These are phyloP conservation scores for Tardiomyces depauwii DNA, from an alignment of 1,139 yeast species.

Conservation along the genomic window DNA sequence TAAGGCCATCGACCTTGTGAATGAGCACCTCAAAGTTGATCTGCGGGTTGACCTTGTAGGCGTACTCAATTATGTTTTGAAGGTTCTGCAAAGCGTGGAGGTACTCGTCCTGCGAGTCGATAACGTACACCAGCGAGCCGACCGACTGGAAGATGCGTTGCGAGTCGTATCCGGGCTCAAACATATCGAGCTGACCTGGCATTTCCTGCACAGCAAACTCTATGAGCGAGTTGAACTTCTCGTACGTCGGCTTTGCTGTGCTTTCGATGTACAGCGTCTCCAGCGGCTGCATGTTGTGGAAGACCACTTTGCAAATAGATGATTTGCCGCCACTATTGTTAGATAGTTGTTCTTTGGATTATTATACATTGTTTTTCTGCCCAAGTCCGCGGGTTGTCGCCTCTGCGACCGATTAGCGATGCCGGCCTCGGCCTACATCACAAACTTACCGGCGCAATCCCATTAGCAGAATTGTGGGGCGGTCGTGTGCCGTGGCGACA, in stretches of 20 bases:
- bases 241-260: slow-evolving; percentile 72
- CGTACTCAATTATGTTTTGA: slow-evolving; percentile 81
- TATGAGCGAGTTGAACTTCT: slow-evolving; percentile 47
- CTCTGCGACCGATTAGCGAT: too few relatives aligned
- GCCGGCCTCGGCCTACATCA: too few relatives aligned
- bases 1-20: slow-evolving; percentile 89
- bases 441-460: slow-evolving; percentile 52
- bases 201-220: slow-evolving; percentile 90
- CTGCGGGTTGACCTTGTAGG: slow-evolving; percentile 72
- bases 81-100: slow-evolving; percentile 81
- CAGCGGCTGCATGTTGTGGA: slow-evolving; percentile 92
- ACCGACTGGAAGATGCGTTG: slow-evolving; percentile 68
- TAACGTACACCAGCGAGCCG: slow-evolving; percentile 91
- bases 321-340: slow-evolving; percentile 56
- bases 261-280: slow-evolving; percentile 87
- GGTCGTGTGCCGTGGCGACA: not conserved
- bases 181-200: slow-evolving; percentile 87
- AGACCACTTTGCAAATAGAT: slow-evolving; percentile 87
- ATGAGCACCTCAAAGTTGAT: slow-evolving; percentile 87
- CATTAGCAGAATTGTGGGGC: slow-evolving; percentile 48
- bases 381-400: too few relatives aligned
- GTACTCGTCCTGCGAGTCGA: slow-evolving; percentile 87
- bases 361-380: not conserved
- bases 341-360: too few relatives aligned
- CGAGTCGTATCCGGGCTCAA: slow-evolving; percentile 73